Conservation (phyloP, 352 stramenopile genomes). For the Globisporangium okanoganense region DNA sequence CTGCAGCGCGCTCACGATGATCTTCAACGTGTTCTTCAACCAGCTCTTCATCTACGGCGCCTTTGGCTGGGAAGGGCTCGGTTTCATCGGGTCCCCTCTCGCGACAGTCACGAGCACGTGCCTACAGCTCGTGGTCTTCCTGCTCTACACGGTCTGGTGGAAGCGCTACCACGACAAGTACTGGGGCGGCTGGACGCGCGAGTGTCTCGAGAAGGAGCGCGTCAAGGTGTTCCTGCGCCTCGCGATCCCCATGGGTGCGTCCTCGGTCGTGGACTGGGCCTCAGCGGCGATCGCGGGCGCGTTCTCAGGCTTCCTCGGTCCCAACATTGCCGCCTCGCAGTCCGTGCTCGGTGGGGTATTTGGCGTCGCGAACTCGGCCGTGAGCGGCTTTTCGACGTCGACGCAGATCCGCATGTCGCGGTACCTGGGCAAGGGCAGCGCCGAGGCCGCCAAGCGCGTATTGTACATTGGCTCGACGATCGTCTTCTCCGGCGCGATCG, state of each 20-base stretch:
- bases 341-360: constrained; percentile 41
- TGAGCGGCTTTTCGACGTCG: constrained; percentile 40
- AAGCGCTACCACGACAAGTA: constrained; percentile 44
- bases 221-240: constrained; percentile 46
- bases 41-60: constrained; percentile 51
- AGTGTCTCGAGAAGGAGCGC: constrained; percentile 34
- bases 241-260: constrained; percentile 46
- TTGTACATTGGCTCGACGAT: constrained; percentile 35
- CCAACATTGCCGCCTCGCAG: constrained; percentile 44
- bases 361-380: constrained; percentile 40
- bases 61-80: constrained; percentile 50
- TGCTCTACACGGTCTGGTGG: constrained; percentile 43
- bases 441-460: constrained; percentile 39
- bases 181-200: constrained; percentile 43
- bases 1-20: constrained; percentile 63
- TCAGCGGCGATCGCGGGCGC: constrained; percentile 36
- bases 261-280: constrained; percentile 44
- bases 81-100: constrained; percentile 69
- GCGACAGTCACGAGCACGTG: constrained; percentile 43
- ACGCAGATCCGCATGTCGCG: constrained; percentile 57
- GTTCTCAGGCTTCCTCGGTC: constrained; percentile 41
- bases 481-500: constrained; percentile 26
- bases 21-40: constrained; percentile 51
- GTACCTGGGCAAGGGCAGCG: constrained; percentile 39
- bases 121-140: constrained; percentile 38